phyloP scores from a whole-genome alignment of 2,329 filamentous ascomycete genomes.

The Juglanconis sp. region DNA sequence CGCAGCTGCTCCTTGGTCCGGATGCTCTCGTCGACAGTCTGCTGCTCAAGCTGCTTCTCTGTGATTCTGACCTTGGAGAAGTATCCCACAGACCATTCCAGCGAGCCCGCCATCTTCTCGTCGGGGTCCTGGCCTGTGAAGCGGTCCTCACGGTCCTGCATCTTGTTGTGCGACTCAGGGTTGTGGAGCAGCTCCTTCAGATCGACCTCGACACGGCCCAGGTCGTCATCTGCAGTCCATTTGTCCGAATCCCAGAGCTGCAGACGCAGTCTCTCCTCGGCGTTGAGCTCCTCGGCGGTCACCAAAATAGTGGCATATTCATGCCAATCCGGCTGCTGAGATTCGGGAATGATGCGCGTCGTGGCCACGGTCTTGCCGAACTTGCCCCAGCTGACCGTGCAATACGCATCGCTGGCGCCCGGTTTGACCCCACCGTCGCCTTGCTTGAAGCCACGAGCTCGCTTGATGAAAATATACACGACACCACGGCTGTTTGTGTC shows the following conservation, averaged over 20 bases:
- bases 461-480: constrained; percentile 63
- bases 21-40: constrained; percentile 57
- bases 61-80: constrained; percentile 65
- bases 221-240: constrained; percentile 68
- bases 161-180: constrained; percentile 55
- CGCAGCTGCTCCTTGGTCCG: constrained; percentile 57
- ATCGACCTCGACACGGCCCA: constrained; percentile 69
- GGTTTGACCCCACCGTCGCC: constrained; percentile 62
- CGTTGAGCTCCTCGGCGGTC: constrained; percentile 68
- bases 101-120: constrained; percentile 65
- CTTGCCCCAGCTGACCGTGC: constrained; percentile 73
- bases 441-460: constrained; percentile 68
- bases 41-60: constrained; percentile 56
- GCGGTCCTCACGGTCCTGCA: constrained; percentile 61
- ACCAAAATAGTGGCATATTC: constrained; percentile 69
- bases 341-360: constrained; percentile 61
- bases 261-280: constrained; percentile 64
- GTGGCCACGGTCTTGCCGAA: constrained; percentile 68
- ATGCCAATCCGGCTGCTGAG: constrained; percentile 69
- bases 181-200: constrained; percentile 63
- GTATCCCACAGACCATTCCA: constrained; percentile 70
- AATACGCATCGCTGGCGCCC: constrained; percentile 67
- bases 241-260: constrained; percentile 77
- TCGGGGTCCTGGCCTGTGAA: constrained; percentile 63
- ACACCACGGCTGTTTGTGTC: constrained; percentile 65